Evolutionary conservation across 2,329 filamentous ascomycete species (phyloP), one percentile per base, ranked within the genome.

Genomic region (Hymenotorrendiella dingleyae): DNA sequence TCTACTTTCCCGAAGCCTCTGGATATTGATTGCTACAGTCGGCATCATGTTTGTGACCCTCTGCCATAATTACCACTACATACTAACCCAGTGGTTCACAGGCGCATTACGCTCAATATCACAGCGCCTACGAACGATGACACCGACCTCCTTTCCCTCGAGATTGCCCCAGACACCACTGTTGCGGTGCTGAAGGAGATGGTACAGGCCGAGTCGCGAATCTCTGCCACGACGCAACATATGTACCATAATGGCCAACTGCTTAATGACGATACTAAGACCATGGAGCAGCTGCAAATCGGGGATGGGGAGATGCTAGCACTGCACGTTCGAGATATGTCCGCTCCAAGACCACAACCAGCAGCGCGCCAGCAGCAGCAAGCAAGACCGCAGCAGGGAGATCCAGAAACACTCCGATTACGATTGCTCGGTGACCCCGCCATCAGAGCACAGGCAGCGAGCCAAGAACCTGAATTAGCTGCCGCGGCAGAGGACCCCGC

Each of bases 291-390:
- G 57, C 76, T 90, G 23, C 77, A 84, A 30, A 84, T 98, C 56
- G 78, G 73, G 36, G 87, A 97, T 66, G 88, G 88, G 42, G 93
- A 96, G 60, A 90, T 98, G 86, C 71, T 98, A 52, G 88, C 86
- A 22, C 76, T 97, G 54, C 85, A 94, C 61, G 83, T 95, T 47
- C 67, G 78, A 48, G 73, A 79, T 54, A 74, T 73, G 67, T 68
- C 68, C 40, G 71, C 70, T 64, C 65, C 60, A 69, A 28, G 53
- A 55, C 54, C 46, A 39, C 66, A 54, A 35, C 62, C 46, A 28
- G 57, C 59, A 14, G 36, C 46, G 36, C 54, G 65, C 38, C 65
- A 62, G 42, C 61, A 55, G 45, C 20, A 27, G 4, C 48, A 60
- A 63, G 48, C 54, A 52, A 39, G 40, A 12, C 38, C 39, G 19